phyloP scores from a whole-genome alignment of 208 protist species.

The Trypanosoma scelopori region DNA sequence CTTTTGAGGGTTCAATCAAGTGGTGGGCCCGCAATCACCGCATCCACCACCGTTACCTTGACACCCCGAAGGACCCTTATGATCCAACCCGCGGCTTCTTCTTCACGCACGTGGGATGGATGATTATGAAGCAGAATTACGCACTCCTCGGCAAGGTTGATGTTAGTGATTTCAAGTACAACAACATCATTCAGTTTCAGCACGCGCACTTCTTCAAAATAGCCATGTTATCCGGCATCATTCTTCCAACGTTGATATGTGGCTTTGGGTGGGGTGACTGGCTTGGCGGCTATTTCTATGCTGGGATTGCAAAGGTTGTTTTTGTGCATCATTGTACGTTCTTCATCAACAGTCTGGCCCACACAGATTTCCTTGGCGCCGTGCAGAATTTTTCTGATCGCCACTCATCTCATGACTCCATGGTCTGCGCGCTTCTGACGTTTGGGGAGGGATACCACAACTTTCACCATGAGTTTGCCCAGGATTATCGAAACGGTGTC shows the following conservation, averaged over 20 bases:
- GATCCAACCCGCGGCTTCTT: constrained; percentile 88
- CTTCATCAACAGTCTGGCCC: constrained; percentile 92
- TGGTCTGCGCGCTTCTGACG: constrained; percentile 77
- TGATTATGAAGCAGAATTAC: constrained; percentile 92
- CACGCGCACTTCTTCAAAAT: constrained; percentile 85
- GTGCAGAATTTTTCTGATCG: constrained; percentile 80
- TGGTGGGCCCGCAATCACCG: constrained; percentile 92
- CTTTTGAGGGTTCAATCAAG: constrained; percentile 91
- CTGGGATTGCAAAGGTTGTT: constrained; percentile 68
- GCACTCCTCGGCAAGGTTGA: constrained; percentile 79
- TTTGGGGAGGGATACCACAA: constrained; percentile 94
- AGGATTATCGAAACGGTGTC: constrained; percentile 92
- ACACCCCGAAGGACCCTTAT: constrained; percentile 92
- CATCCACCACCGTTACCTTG: constrained; percentile 90
- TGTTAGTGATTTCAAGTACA: constrained; percentile 82
- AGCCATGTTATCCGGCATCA: constrained; percentile 81
- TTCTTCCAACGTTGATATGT: constrained; percentile 83
- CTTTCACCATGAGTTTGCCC: constrained; percentile 92
- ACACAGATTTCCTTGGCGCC: constrained; percentile 70
- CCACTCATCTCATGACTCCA: constrained; percentile 81
- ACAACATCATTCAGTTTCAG: constrained; percentile 86
- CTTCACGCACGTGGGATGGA: constrained; percentile 92
- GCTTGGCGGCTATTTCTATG: constrained; percentile 87
- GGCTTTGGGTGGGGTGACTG: constrained; percentile 84
- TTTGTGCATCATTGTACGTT: constrained; percentile 92